Conservation (phyloP, 2,329 filamentous ascomycete genomes). For the Fusarium xylarioides region DNA sequence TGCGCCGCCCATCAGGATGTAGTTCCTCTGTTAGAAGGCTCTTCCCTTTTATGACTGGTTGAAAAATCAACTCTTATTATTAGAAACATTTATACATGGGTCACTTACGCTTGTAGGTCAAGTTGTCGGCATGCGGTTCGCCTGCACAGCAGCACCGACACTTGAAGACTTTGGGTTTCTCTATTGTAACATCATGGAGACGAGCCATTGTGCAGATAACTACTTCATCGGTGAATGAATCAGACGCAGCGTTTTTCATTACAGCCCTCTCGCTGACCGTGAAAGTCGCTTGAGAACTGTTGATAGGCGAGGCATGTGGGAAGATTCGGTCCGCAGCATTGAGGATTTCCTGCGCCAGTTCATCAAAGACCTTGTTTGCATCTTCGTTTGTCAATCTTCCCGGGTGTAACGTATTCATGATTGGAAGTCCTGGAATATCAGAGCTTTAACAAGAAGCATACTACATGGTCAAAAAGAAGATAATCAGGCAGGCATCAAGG, state of each 20-base stretch:
- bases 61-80: accelerated
- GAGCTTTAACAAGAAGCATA: not conserved
- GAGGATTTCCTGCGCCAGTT: not conserved
- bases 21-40: not conserved
- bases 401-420: accelerated
- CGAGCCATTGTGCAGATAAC: accelerated
- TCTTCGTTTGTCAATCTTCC: accelerated
- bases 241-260: accelerated
- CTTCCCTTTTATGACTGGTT: accelerated
- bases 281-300: accelerated
- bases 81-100: accelerated
- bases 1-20: accelerated
- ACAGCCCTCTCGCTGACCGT: accelerated
- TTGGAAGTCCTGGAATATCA: accelerated
- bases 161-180: accelerated
- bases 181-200: accelerated
- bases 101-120: not conserved
- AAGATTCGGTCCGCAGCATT: accelerated
- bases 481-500: accelerated
- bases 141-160: not conserved
- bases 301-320: accelerated
- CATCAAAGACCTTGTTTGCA: accelerated
- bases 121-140: accelerated
- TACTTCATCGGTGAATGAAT: accelerated
- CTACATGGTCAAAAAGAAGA: not conserved